A percentile compares a stretch with the other conserved stretches of the same genome.
phyloP scores from a whole-genome alignment of 2,329 filamentous ascomycete genomes.

The Drechslera avenae region DNA sequence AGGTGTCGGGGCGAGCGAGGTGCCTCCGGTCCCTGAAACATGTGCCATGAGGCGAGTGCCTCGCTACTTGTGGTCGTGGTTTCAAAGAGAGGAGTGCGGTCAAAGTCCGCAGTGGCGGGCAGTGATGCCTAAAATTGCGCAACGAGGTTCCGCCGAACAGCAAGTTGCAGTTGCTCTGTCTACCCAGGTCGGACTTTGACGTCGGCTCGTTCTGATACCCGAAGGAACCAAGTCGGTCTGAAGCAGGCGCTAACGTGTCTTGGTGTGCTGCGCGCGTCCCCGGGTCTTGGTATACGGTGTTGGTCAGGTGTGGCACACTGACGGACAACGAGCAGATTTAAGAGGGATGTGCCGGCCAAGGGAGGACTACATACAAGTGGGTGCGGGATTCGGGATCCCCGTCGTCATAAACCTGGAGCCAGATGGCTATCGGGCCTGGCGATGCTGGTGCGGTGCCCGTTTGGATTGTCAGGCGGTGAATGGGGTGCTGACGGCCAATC shows the following conservation, averaged over 20 bases:
- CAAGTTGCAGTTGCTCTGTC: background rate
- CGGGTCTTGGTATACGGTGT: slow-evolving; percentile 18
- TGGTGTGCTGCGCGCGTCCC: slow-evolving; percentile 11
- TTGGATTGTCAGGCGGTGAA: slow-evolving; percentile 27
- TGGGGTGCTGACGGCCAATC: slow-evolving; percentile 27
- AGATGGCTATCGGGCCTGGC: slow-evolving; percentile 22
- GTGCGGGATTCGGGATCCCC: slow-evolving; percentile 20
- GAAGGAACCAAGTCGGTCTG: slow-evolving; percentile 14
- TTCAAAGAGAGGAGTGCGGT: slow-evolving; percentile 4
- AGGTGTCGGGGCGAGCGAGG: slow-evolving; percentile 45
- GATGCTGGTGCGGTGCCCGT: slow-evolving; percentile 20
- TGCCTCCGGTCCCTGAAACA: slow-evolving; percentile 41
- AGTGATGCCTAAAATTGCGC: slow-evolving; percentile 26
- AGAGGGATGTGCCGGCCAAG: slow-evolving; percentile 22
- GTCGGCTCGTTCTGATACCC: slow-evolving; percentile 21
- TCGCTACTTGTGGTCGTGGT: slow-evolving; percentile 15
- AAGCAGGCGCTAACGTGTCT: slow-evolving; percentile 35
- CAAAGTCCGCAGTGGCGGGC: slow-evolving; percentile 18
- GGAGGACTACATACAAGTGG: slow-evolving; percentile 22
- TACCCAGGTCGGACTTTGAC: slow-evolving; percentile 1
- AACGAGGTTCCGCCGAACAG: slow-evolving; percentile 6
- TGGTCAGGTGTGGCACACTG: slow-evolving; percentile 23
- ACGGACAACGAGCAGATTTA: slow-evolving; percentile 24
- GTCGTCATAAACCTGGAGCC: slow-evolving; percentile 26
- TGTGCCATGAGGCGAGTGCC: slow-evolving; percentile 33